Base-by-base conservation (phyloP, 805 yeast species). In the Cyberlindnera bimundalis region DNA sequence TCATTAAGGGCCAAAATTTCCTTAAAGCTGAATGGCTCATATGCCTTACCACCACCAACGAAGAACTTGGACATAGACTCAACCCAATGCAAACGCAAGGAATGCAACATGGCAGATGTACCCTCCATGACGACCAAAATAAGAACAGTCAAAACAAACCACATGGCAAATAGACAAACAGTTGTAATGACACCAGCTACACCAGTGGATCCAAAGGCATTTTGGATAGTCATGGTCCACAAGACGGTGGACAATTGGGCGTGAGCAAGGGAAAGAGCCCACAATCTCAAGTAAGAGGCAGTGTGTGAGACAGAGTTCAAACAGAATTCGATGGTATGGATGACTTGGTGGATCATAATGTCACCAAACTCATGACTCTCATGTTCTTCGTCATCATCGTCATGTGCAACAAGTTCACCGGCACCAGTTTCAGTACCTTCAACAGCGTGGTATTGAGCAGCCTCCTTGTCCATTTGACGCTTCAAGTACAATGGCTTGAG, bases 51-150 rank as follows among this genome's bases (percentile, higher is more conserved):
- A 64, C 91, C 98, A 62, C 99, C 99, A 59, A 85, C 93, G 58
- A 90, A 93, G 68, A 84, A 95, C 70, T 93, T 93, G 47, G 96
- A 88, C 99, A 93, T 93, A 20, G 96, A 83, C 69, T 93, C 99
- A 48, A 93, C 99, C 99, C 99, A 93, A 64, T 93, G 99, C 59
- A 93, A 76, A 73, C 99, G 86, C 59, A 93, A 75, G n/a, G 97
- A 84, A 66, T 93, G 99, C 59, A 93, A 76, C 99, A 93, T 93
- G 26, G 99, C 99, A 19, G 97, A 88, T 0, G 99, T 93, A 44
- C 99, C 99, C 66, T 93, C 99, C 99, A 93, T 93, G 39, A 85
- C 70, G 12, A 93, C 98, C 58, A 93, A 73, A 53, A 93, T 88
- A 56, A 87, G 84, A 19, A 90, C 91, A 0, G 99, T 91, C 47